A percentile compares a stretch with the other conserved stretches of the same genome.
Evolutionary conservation across 1,284 basidiomycete species (phyloP).

Genomic region (Fomitopsis pinicola): DNA sequence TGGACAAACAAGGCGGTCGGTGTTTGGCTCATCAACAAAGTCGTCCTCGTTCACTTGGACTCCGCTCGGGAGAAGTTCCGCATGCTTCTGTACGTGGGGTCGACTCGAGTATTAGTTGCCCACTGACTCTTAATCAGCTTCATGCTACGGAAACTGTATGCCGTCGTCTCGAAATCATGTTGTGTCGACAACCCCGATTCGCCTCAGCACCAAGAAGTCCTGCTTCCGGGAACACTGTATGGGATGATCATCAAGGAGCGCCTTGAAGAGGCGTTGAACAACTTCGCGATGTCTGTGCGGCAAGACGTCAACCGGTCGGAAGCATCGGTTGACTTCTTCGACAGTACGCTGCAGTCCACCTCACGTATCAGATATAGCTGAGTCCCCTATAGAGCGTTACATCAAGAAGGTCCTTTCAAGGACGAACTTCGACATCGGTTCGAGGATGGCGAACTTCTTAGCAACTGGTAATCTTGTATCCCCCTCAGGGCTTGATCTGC

Average conservation of each 20-base stretch:
- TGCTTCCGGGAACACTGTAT: slow-evolving; percentile 92
- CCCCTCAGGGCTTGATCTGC: slow-evolving; percentile 92
- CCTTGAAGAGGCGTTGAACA: slow-evolving; percentile 85
- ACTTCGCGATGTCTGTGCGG: slow-evolving; percentile 70
- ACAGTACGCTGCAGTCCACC: slow-evolving; percentile 51
- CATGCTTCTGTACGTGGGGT: slow-evolving; percentile 77
- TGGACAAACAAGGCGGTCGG: slow-evolving; percentile 87
- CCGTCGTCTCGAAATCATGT: slow-evolving; percentile 87
- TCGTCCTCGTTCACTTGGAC: slow-evolving; percentile 90
- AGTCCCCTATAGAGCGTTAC: slow-evolving; percentile 61
- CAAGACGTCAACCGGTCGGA: slow-evolving; percentile 75
- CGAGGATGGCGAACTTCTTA: slow-evolving; percentile 90
- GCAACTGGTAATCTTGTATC: slow-evolving; percentile 97
- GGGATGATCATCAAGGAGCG: slow-evolving; percentile 99
- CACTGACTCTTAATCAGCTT: slow-evolving; percentile 49
- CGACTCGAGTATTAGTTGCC: background rate
- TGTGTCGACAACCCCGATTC: slow-evolving; percentile 98
- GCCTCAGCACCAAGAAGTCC: slow-evolving; percentile 96
- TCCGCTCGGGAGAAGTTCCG: slow-evolving; percentile 94
- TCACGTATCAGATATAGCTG: background rate
- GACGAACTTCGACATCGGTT: slow-evolving; percentile 90
- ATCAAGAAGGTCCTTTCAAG: slow-evolving; percentile 75
- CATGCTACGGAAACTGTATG: slow-evolving; percentile 97
- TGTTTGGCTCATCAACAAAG: slow-evolving; percentile 78
- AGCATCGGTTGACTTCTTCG: slow-evolving; percentile 79